Evolutionary conservation across 2,329 filamentous ascomycete genomes (phyloP).

Genomic region (Aspergillus unguis): DNA sequence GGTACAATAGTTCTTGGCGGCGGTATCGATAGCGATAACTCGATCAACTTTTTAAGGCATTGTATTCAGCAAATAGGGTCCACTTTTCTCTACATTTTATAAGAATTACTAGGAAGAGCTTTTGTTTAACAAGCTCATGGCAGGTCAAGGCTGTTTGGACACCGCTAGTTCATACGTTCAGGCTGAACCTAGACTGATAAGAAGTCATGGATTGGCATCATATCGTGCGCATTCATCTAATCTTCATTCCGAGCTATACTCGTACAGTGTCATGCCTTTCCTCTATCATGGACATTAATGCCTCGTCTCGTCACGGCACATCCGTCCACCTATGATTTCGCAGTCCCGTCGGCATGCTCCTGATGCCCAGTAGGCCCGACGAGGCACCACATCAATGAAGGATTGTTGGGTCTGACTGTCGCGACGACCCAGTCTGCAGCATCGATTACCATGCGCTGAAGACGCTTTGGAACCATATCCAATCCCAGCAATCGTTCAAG

Average conservation of each 20-base stretch:
- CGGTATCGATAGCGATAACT: conserved; percentile 18
- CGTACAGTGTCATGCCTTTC: neutral
- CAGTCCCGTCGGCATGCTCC: neutral
- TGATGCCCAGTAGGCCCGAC: neutral
- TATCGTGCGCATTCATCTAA: conserved; percentile 19
- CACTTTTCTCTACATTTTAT: too few species aligned
- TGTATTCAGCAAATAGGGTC: too few species aligned
- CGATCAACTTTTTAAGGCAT: too few species aligned
- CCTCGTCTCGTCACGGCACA: neutral
- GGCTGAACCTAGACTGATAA: neutral
- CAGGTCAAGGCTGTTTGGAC: conserved; percentile 2
- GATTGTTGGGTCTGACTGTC: neutral
- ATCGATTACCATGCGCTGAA: neutral
- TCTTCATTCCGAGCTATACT: conserved; percentile 4
- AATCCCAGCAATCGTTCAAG: neutral
- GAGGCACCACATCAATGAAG: neutral
- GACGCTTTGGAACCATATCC: neutral
- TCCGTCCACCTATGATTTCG: neutral
- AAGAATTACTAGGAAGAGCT: too few species aligned
- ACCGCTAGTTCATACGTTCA: conserved; percentile 3
- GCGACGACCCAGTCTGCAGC: neutral
- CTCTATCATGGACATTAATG: neutral
- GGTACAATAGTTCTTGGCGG: conserved; percentile 26
- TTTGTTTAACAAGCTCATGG: neutral
- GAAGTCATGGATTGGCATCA: conserved; percentile 21